These are phyloP conservation scores for Rachicladosporium sp. DNA, from an alignment of 2,329 filamentous ascomycete genomes.

Conservation along the genomic window DNA sequence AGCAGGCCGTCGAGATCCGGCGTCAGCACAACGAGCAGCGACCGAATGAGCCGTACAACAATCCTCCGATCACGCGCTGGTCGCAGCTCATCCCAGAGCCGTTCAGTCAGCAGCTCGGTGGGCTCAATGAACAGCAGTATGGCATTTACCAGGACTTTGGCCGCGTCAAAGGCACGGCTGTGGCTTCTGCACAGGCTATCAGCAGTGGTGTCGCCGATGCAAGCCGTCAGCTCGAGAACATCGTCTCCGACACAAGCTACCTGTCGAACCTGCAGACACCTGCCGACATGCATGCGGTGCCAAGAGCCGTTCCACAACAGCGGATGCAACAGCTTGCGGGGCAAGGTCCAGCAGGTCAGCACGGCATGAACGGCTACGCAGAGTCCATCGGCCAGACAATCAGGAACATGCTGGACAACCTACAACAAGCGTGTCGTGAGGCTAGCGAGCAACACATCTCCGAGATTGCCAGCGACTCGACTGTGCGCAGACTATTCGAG, in stretches of 20 bases:
- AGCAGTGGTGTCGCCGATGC: constrained; percentile 29
- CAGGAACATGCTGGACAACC: constrained; percentile 42
- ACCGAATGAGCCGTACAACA: constrained; percentile 74
- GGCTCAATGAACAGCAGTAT: constrained; percentile 82
- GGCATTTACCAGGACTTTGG: constrained; percentile 96
- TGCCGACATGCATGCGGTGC: constrained; percentile 49
- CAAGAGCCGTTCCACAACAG: constrained; percentile 42
- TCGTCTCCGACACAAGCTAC: constrained; percentile 47
- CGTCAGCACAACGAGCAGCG: constrained; percentile 62
- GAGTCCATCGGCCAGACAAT: constrained; percentile 43
- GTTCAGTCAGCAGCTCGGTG: constrained; percentile 71
- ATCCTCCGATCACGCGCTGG: constrained; percentile 72
- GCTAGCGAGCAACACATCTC: constrained; percentile 46
- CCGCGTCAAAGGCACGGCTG: constrained; percentile 56
- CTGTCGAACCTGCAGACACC: constrained; percentile 52
- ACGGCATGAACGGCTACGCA: constrained; percentile 48
- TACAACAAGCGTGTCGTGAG: constrained; percentile 44
- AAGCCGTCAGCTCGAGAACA: constrained; percentile 48
- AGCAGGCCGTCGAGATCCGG: constrained; percentile 64
- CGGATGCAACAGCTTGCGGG: constrained; percentile 25
- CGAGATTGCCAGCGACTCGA: constrained; percentile 42
- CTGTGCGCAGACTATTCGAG: constrained; percentile 46
- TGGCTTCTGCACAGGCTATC: constrained; percentile 35
- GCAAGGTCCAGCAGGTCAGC: constrained; percentile 22
- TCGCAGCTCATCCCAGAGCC: constrained; percentile 87